A percentile compares a stretch with the other conserved stretches of the same genome.
Evolutionary conservation across 768 basidiomycete genomes (phyloP).

Genomic region (Serendipita vermifera): DNA sequence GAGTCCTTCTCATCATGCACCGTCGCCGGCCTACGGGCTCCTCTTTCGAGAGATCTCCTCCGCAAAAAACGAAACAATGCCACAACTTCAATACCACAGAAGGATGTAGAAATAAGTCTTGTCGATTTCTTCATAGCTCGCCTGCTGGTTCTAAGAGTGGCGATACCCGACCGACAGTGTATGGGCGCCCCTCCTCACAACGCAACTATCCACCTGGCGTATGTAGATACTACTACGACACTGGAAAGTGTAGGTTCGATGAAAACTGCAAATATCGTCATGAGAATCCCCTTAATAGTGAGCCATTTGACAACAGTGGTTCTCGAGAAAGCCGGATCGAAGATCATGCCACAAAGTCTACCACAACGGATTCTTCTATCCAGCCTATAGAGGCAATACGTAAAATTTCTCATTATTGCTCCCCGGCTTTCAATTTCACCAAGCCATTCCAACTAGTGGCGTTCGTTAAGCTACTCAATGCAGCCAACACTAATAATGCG

Average conservation of each 20-base stretch:
- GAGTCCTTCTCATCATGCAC: too few species aligned
- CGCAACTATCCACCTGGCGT: constrained; percentile 25
- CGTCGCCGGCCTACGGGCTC: too few species aligned
- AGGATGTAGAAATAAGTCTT: neutral
- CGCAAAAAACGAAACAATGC: too few species aligned
- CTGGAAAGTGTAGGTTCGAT: constrained; percentile 33
- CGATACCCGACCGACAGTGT: too few species aligned
- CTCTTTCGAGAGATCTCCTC: too few species aligned
- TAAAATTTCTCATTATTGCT: neutral
- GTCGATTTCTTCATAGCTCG: neutral
- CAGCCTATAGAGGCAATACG: neutral
- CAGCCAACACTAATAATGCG: constrained; percentile 14
- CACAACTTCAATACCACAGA: neutral
- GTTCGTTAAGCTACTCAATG: constrained; percentile 24
- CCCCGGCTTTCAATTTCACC: constrained; percentile 23
- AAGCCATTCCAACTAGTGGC: constrained; percentile 32
- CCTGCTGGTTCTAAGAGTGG: too few species aligned
- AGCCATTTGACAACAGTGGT: constrained; percentile 4
- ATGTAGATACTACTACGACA: constrained; percentile 37
- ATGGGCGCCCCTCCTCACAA: too few species aligned
- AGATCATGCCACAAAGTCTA: too few species aligned
- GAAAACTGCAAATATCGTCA: constrained; percentile 39
- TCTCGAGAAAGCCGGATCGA: too few species aligned
- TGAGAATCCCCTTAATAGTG: constrained; percentile 12
- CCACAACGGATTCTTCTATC: constrained; percentile 24